These are phyloP conservation scores for Ceratocystis variospora DNA, from an alignment of 2,329 filamentous ascomycete genomes.

Conservation along the genomic window DNA sequence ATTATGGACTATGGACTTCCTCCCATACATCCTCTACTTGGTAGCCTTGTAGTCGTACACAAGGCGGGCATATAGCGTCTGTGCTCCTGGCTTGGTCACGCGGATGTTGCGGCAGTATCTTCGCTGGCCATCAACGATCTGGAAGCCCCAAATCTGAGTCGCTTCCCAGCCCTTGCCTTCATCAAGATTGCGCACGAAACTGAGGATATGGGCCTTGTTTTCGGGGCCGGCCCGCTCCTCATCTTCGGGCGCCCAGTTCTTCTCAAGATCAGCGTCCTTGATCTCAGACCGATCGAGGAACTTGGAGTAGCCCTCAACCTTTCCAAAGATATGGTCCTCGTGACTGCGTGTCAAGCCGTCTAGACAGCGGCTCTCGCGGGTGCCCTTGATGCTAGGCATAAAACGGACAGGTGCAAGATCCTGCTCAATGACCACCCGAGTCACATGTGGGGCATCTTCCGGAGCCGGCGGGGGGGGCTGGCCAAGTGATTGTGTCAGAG, in stretches of 20 bases:
- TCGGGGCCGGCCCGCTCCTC: conserved; percentile 38
- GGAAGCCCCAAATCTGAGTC: conserved; percentile 48
- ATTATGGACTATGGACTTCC: neutral
- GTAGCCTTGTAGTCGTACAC: conserved; percentile 39
- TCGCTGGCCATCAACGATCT: conserved; percentile 38
- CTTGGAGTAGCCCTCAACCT: conserved; percentile 45
- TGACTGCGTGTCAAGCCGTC: conserved; percentile 46
- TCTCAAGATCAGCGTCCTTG: conserved; percentile 41
- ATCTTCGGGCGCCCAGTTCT: conserved; percentile 46
- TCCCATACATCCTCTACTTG: neutral
- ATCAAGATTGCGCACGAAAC: conserved; percentile 41
- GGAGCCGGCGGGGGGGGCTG: conserved; percentile 28
- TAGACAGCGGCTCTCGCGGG: conserved; percentile 39
- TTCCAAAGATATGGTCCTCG: conserved; percentile 67
- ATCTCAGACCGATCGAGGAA: conserved; percentile 37
- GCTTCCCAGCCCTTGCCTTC: conserved; percentile 38
- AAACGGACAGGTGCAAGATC: conserved; percentile 41
- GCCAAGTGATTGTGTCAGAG: conserved; percentile 42
- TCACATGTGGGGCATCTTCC: conserved; percentile 30
- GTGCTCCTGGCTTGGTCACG: conserved; percentile 33
- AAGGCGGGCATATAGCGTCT: conserved; percentile 38
- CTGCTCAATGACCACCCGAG: conserved; percentile 61
- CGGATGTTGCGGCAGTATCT: conserved; percentile 41
- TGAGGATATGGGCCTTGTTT: conserved; percentile 52
- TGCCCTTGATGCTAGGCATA: conserved; percentile 47